phyloP scores from a whole-genome alignment of 202 grass and related monocot genomes.

The Alloteropsis angusta region DNA sequence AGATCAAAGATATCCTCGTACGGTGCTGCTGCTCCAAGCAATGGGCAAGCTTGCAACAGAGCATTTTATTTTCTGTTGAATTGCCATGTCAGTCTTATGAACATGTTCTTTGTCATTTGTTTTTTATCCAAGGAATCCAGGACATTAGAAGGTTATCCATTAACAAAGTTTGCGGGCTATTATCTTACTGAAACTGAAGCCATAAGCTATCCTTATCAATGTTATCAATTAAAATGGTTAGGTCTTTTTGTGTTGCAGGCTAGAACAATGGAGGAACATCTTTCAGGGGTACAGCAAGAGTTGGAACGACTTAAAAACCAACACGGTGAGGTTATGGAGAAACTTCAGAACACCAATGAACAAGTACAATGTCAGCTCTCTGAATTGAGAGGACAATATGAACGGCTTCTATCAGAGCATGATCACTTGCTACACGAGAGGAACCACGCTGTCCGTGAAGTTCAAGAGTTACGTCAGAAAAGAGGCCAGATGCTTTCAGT shows the following conservation, averaged over 20 bases:
- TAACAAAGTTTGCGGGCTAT: no score
- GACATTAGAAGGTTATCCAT: background rate
- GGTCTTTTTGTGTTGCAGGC: constrained; percentile 13
- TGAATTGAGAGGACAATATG: constrained; percentile 21
- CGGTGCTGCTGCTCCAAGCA: background rate
- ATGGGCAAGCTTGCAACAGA: background rate
- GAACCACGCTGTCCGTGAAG: constrained; percentile 40
- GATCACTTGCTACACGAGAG: constrained; percentile 36
- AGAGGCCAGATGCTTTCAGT: constrained; percentile 35
- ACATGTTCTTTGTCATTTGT: background rate
- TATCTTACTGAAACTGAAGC: background rate
- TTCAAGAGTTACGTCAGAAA: constrained; percentile 40
- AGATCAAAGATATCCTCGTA: background rate
- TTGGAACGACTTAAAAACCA: constrained; percentile 26
- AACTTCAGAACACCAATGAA: constrained; percentile 32
- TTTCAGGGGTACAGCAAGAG: constrained; percentile 27
- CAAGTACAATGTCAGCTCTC: constrained; percentile 23
- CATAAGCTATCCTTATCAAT: background rate
- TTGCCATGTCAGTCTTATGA: background rate
- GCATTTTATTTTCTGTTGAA: background rate
- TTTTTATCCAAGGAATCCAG: background rate
- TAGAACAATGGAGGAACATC: constrained; percentile 29
- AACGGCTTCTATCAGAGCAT: constrained; percentile 31
- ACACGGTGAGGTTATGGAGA: constrained; percentile 7
- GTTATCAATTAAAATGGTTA: background rate